Evolutionary conservation across 441 rosid genomes (phyloP).

Genomic region (Eruca vesicaria): DNA sequence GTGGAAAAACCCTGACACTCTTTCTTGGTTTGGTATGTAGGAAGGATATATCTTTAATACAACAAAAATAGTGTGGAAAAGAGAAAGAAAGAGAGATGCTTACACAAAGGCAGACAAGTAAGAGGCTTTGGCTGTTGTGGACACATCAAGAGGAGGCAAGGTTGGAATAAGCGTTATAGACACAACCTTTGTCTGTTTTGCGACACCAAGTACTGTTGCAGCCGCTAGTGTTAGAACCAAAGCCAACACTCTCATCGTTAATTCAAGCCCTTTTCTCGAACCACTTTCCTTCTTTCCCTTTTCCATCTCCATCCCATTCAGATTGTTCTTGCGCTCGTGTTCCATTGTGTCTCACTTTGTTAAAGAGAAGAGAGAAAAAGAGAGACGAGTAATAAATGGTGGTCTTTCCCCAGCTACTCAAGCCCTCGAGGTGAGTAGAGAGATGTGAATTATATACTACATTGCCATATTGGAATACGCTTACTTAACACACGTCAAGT

Average conservation of each 20-base stretch:
- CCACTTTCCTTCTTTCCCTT: constrained; percentile 6
- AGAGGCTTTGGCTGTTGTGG: constrained; percentile 57
- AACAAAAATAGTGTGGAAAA: neutral
- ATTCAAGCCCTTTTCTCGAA: constrained; percentile 26
- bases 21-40: neutral
- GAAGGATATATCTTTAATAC: neutral
- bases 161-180: constrained; percentile 40
- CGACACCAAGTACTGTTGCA: constrained; percentile 54
- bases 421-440: constrained; percentile 1
- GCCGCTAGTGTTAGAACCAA: constrained; percentile 50
- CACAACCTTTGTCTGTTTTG: constrained; percentile 51
- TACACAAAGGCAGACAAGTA: constrained; percentile 75
- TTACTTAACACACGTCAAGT: neutral
- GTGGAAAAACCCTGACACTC: neutral
- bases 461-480: neutral
- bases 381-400: neutral
- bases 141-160: constrained; percentile 52
- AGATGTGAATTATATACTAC: constrained; percentile 6
- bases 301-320: constrained; percentile 30
- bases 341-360: constrained; percentile 12
- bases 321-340: constrained; percentile 13
- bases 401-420: neutral
- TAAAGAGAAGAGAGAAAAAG: neutral
- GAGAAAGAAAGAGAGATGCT: constrained; percentile 23
- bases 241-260: constrained; percentile 55